Percentiles rank a stretch among this genome's conserved stretches.
Conservation (phyloP, 2,329 filamentous ascomycete genomes). For the Exophiala dermatitidis region DNA sequence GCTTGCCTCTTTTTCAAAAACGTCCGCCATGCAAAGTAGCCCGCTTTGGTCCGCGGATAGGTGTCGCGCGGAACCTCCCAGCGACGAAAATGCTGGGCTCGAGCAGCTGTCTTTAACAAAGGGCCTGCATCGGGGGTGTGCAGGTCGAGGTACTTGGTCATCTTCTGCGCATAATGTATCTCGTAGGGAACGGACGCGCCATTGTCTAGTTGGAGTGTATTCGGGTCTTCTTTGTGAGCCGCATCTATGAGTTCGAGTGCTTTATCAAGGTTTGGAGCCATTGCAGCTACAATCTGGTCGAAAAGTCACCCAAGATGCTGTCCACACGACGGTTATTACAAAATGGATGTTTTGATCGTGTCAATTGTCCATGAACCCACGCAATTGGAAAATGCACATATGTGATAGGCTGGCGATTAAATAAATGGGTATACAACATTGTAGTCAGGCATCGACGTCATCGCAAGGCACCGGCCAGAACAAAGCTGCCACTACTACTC, state of each 20-base stretch:
- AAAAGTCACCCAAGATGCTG: neutral
- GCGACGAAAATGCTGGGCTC: constrained; percentile 76
- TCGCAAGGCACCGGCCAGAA: neutral
- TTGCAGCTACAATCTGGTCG: constrained; percentile 2
- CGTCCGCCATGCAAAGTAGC: constrained; percentile 74
- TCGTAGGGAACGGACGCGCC: constrained; percentile 58
- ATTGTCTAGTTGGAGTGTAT: constrained; percentile 40
- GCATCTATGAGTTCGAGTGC: constrained; percentile 65
- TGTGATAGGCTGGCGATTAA: neutral
- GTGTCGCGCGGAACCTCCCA: constrained; percentile 72
- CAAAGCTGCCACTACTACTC: neutral
- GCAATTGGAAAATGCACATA: neutral
- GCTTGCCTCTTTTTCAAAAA: constrained; percentile 67
- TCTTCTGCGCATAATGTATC: constrained; percentile 72
- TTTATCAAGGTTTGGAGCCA: constrained; percentile 27
- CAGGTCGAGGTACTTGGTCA: constrained; percentile 63
- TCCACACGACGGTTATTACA: neutral
- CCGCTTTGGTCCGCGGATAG: constrained; percentile 66
- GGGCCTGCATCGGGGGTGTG: constrained; percentile 56
- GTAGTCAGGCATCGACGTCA: neutral
- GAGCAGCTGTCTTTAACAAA: constrained; percentile 66
- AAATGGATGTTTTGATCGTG: too few relatives aligned
- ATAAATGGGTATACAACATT: neutral
- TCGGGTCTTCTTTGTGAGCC: constrained; percentile 63
- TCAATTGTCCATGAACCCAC: neutral